Evolutionary conservation across 768 basidiomycete genomes (phyloP), one percentile per base, ranked within the genome.

Genomic region (Mycena pura): DNA sequence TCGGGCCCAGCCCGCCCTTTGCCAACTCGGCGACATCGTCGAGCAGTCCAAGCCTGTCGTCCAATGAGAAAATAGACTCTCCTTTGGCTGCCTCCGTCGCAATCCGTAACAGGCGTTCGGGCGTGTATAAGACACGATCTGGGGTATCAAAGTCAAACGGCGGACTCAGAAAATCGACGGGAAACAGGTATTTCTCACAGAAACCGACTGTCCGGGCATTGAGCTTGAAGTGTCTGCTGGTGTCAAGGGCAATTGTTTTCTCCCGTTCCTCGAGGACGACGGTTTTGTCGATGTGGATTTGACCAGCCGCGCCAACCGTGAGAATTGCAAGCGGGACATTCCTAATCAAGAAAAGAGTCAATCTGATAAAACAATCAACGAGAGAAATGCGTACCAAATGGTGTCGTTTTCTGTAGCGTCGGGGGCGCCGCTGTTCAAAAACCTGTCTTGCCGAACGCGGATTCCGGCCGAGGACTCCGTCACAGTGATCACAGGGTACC

Each of bases 401-500:
- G 93, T 95, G 73, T 92, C 78, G 68, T 97, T 93, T 59, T 97
- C 92, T 70, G 92, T 86, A 6, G 85, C 84, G 66, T 87, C 84
- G 5, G 87, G 87, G 61, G 83, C 83, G 0, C 95, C 95, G 1
- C 88, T 91, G 70, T 93, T 89, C 49, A 99, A 79, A 83, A 96
- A 98, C 21, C 97, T 84, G 71, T 97, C 92, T 76, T 99, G 96
- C 29, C 87, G 86, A 54, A 99, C 82, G 56, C 79, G 82, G 68
- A 99, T 87, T 6, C 89, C 90, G 38, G 81, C 83, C 1, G 79
- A 72, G 10, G 81, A 84, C 74, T 97, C 95, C 1, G 86, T 89
- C 43, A 99, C 93, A 21, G 87, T 91, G 55, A 99, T 74, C n/a
- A 99, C 86, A 4, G 96, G 96, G 80, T 89, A 98, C 9, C 97